phyloP scores from a whole-genome alignment of 768 basidiomycete species.

The Butyriboletus loyo region DNA sequence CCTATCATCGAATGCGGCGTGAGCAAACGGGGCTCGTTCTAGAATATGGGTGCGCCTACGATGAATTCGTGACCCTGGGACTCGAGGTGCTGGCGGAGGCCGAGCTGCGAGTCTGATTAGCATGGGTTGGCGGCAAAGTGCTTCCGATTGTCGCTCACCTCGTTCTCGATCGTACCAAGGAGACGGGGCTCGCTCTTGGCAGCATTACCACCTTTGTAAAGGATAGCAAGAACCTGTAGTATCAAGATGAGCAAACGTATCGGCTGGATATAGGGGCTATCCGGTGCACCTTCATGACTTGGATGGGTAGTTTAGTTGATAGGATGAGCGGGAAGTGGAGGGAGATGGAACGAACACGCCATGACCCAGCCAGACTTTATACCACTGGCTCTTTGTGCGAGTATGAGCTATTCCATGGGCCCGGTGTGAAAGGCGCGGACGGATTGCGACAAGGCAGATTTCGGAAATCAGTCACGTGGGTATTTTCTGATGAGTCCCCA shows the following conservation, averaged over 20 bases:
- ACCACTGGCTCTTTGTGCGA: background rate
- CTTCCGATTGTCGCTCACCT: slow-evolving; percentile 38
- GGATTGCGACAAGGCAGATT: background rate
- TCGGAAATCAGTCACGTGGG: slow-evolving; percentile 8
- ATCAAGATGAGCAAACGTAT: background rate
- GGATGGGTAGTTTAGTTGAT: background rate
- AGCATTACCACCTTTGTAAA: slow-evolving; percentile 66
- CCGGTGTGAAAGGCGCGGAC: background rate
- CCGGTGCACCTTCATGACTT: slow-evolving; percentile 43
- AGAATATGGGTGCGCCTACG: slow-evolving; percentile 35
- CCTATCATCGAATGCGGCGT: slow-evolving; percentile 37
- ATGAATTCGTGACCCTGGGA: slow-evolving; percentile 73
- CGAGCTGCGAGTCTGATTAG: slow-evolving; percentile 49
- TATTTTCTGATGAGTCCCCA: background rate
- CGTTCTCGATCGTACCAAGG: slow-evolving; percentile 78
- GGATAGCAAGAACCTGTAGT: slow-evolving; percentile 64
- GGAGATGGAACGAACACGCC: background rate
- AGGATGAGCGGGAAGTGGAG: slow-evolving; percentile 9
- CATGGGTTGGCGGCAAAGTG: background rate
- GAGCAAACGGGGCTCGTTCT: background rate
- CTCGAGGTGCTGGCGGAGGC: slow-evolving; percentile 65
- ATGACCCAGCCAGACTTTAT: slow-evolving; percentile 17
- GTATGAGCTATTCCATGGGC: too few relatives aligned
- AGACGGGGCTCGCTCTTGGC: slow-evolving; percentile 71
- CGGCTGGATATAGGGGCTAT: background rate